These are phyloP conservation scores for Nepenthes alata DNA, from an alignment of 179 eudicot genomes.

Conservation along the genomic window DNA sequence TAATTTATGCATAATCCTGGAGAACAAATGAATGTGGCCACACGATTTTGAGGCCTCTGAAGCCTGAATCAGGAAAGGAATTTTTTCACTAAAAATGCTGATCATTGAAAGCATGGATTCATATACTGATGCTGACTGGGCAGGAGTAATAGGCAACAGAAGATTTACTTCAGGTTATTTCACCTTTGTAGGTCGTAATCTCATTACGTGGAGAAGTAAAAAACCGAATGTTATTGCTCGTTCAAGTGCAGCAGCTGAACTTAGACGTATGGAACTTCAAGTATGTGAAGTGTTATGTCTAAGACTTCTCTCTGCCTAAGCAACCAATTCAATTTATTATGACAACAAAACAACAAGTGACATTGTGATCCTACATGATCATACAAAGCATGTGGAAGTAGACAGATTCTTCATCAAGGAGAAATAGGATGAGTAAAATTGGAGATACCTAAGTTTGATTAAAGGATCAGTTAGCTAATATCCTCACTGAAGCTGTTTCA, in stretches of 20 bases:
- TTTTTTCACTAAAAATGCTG: not conserved
- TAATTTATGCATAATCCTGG: constrained; percentile 1
- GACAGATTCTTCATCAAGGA: not conserved
- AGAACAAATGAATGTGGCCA: not conserved
- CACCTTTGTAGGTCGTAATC: not conserved
- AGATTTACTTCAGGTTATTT: not conserved
- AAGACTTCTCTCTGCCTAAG: not conserved
- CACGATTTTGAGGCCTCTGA: not conserved
- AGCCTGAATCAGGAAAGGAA: not conserved
- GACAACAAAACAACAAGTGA: not conserved
- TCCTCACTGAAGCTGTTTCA: not conserved
- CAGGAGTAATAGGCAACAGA: not conserved
- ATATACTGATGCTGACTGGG: not conserved
- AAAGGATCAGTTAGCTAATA: not conserved
- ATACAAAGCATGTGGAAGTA: not conserved
- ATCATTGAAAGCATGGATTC: not conserved
- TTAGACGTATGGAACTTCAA: not conserved
- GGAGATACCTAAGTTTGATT: not conserved
- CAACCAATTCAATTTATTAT: not conserved
- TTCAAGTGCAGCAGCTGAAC: not conserved
- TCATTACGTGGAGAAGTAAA: not conserved
- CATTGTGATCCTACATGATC: not conserved
- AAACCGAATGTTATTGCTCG: not conserved
- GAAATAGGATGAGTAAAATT: not conserved
- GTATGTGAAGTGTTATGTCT: not conserved